phyloP scores from a whole-genome alignment of 306 rosid genomes.

The barrel medic (Medicago truncatula) region DNA sequence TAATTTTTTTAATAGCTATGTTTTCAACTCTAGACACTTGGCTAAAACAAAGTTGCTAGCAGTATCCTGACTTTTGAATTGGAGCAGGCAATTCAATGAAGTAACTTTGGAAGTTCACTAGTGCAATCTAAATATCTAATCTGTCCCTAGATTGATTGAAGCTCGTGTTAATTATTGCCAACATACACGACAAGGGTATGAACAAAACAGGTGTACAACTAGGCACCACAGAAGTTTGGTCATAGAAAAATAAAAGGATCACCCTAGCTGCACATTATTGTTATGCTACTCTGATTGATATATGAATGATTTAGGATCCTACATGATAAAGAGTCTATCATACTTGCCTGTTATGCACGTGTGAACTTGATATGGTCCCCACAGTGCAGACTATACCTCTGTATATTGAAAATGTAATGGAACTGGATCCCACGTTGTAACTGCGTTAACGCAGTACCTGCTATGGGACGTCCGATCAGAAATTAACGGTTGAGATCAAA shows the following conservation, averaged over 20 bases:
- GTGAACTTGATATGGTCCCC: constrained; percentile 37
- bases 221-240: constrained; percentile 1
- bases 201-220: constrained; percentile 8
- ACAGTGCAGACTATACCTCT: constrained; percentile 23
- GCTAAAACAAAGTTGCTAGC: not conserved
- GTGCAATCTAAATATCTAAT: constrained; percentile 6
- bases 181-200: constrained; percentile 27
- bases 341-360: constrained; percentile 44
- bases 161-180: constrained; percentile 17
- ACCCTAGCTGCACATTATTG: constrained; percentile 25
- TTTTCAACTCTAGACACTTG: not conserved
- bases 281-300: constrained; percentile 30
- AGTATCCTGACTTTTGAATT: not conserved
- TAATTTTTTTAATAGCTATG: no score
- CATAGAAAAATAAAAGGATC: not conserved
- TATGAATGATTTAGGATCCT: constrained; percentile 37
- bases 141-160: constrained; percentile 4
- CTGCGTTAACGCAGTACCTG: no score
- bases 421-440: no score
- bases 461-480: no score
- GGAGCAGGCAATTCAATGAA: not conserved
- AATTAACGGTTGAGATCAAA: no score
- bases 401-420: not conserved
- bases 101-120: not conserved
- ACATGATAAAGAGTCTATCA: constrained; percentile 29